Conservation (phyloP, 1,139 yeast genomes). For the Candida mesenterica region DNA sequence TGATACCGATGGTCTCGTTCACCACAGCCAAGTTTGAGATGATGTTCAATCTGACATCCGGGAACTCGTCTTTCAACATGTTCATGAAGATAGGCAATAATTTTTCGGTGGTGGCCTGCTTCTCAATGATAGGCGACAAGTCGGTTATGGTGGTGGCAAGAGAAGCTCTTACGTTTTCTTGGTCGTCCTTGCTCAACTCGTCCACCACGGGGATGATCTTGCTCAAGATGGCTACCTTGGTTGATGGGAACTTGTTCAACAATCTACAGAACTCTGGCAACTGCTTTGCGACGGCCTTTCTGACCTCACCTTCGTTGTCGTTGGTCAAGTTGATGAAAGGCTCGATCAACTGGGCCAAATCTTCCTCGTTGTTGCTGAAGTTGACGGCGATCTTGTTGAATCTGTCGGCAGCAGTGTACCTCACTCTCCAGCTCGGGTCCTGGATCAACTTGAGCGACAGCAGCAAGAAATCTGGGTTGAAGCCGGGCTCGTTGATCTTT, state of each 20-base stretch:
- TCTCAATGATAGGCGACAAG: constrained; percentile 82
- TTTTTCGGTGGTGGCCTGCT: constrained; percentile 78
- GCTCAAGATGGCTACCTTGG: constrained; percentile 55
- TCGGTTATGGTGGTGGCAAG: constrained; percentile 86
- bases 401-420: constrained; percentile 95
- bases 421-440: constrained; percentile 97
- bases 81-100: constrained; percentile 84
- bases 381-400: constrained; percentile 72
- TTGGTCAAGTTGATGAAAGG: constrained; percentile 77
- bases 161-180: constrained; percentile 91
- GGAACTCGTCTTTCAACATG: constrained; percentile 95
- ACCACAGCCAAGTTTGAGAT: constrained; percentile 90
- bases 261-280: constrained; percentile 74
- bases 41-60: constrained; percentile 92
- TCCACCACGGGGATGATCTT: constrained; percentile 83
- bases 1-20: constrained; percentile 92
- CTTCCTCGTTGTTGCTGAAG: constrained; percentile 54
- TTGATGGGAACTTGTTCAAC: constrained; percentile 41
- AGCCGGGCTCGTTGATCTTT: constrained; percentile 52
- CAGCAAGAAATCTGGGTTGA: constrained; percentile 59
- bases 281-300: constrained; percentile 92
- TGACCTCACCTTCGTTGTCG: constrained; percentile 94
- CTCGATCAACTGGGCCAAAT: constrained; percentile 57
- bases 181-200: constrained; percentile 83
- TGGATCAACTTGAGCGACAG: constrained; percentile 62